Percentiles rank a stretch among this genome's conserved stretches.
Evolutionary conservation across 2,329 filamentous ascomycete genomes (phyloP).

Genomic region (Dendryphion nanum): DNA sequence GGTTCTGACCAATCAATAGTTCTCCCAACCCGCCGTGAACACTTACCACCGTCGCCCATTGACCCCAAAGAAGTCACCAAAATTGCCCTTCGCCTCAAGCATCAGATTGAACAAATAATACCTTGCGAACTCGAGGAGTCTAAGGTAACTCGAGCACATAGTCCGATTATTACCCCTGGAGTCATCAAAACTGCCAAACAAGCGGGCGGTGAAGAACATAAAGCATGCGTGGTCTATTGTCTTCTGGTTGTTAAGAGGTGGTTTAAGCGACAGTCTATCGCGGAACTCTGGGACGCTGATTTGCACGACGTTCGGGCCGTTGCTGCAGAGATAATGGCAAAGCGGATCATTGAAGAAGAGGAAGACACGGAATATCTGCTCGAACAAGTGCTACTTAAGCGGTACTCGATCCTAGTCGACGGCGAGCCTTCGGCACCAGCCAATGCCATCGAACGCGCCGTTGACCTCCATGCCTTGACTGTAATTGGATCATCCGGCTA

Average conservation of each 20-base stretch:
- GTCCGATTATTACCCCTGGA: slow-evolving; percentile 74
- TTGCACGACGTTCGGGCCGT: slow-evolving; percentile 75
- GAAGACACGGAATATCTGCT: slow-evolving; percentile 77
- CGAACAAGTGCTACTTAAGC: slow-evolving; percentile 77
- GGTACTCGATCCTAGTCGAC: slow-evolving; percentile 78
- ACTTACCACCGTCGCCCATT: slow-evolving; percentile 63
- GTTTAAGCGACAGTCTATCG: slow-evolving; percentile 75
- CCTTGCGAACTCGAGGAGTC: slow-evolving; percentile 84
- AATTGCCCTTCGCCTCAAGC: slow-evolving; percentile 83
- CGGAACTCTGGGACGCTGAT: slow-evolving; percentile 91
- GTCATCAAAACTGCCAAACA: slow-evolving; percentile 80
- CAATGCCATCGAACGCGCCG: slow-evolving; percentile 90
- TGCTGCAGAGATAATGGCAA: slow-evolving; percentile 90
- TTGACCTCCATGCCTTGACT: slow-evolving; percentile 84
- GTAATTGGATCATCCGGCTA: slow-evolving; percentile 93
- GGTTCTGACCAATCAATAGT: slow-evolving; percentile 49
- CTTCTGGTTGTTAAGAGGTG: slow-evolving; percentile 71
- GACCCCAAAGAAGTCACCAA: slow-evolving; percentile 81
- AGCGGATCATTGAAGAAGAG: slow-evolving; percentile 82
- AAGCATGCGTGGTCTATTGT: slow-evolving; percentile 79
- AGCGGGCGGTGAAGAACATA: slow-evolving; percentile 73
- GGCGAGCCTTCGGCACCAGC: slow-evolving; percentile 69
- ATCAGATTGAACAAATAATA: slow-evolving; percentile 84
- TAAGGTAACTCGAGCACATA: slow-evolving; percentile 75
- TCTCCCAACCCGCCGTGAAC: slow-evolving; percentile 64